Evolutionary conservation across 108 stramenopile genomes (phyloP).

Genomic region (Pseudonitzschia delicatissima): DNA sequence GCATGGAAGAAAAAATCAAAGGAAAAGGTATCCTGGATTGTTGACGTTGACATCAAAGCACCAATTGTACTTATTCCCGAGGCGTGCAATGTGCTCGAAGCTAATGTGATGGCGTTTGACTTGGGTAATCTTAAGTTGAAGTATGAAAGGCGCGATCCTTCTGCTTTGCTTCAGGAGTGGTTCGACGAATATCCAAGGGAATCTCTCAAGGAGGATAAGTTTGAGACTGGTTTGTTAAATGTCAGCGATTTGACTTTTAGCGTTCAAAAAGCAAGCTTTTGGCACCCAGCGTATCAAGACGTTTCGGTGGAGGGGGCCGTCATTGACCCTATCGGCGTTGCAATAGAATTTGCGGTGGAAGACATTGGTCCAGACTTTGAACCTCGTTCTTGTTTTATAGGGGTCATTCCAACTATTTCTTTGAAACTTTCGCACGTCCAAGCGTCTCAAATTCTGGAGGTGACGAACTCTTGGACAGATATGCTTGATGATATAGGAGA

Average conservation of each 20-base stretch:
- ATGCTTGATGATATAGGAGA: conserved; percentile 5
- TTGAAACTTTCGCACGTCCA: conserved; percentile 55
- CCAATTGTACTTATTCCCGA: conserved; percentile 79
- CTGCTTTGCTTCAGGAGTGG: conserved; percentile 54
- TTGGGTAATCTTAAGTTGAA: conserved; percentile 67
- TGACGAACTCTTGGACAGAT: conserved; percentile 54
- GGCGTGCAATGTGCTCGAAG: conserved; percentile 52
- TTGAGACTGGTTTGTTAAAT: conserved; percentile 47
- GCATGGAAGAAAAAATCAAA: conserved; percentile 81
- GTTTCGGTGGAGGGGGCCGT: conserved; percentile 22
- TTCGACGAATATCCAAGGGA: conserved; percentile 36
- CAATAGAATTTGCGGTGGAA: conserved; percentile 65
- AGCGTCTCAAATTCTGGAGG: conserved; percentile 49
- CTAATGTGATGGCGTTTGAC: conserved; percentile 70
- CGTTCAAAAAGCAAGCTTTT: conserved; percentile 27
- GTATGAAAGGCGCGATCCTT: conserved; percentile 52
- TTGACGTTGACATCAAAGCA: conserved; percentile 76
- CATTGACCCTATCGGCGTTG: conserved; percentile 69
- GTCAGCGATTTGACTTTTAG: conserved; percentile 44
- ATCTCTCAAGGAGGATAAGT: conserved; percentile 20
- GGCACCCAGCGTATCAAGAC: conserved; percentile 1
- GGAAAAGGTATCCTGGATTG: conserved; percentile 59
- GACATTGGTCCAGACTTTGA: conserved; percentile 36
- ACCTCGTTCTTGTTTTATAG: conserved; percentile 69
- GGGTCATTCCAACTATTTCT: conserved; percentile 61